These are phyloP conservation scores for Metschnikowia corniflorae DNA, from an alignment of 805 yeast species.

Conservation along the genomic window DNA sequence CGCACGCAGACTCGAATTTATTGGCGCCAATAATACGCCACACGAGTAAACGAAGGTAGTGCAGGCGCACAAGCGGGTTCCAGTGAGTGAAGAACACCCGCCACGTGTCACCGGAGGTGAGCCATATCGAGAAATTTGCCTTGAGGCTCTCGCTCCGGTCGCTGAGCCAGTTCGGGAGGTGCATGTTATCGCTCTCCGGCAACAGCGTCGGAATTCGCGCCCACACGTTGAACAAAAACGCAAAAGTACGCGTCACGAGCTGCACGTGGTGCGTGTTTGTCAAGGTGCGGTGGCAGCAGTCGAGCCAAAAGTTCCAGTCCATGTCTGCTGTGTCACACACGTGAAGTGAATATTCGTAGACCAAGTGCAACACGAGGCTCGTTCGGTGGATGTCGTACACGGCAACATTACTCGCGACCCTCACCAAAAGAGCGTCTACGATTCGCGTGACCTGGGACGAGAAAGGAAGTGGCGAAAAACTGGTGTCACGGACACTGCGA, in stretches of 20 bases:
- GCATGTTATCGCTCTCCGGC: slow-evolving; percentile 8
- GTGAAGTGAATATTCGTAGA: slow-evolving; percentile 37
- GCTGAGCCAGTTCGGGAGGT: slow-evolving; percentile 36
- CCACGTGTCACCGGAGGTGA: slow-evolving; percentile 52
- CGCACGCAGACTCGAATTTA: slow-evolving; percentile 33
- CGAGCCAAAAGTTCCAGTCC: slow-evolving; percentile 78
- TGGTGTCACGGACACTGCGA: slow-evolving; percentile 36
- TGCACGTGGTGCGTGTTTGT: slow-evolving; percentile 55
- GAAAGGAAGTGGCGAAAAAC: slow-evolving; percentile 21
- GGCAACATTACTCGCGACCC: slow-evolving; percentile 33
- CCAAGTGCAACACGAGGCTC: slow-evolving; percentile 39
- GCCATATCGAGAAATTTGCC: slow-evolving; percentile 50
- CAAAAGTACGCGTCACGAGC: slow-evolving; percentile 58
- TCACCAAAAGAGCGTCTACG: slow-evolving; percentile 34
- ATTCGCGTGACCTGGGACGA: slow-evolving; percentile 17
- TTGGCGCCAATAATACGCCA: slow-evolving; percentile 58
- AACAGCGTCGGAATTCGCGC: slow-evolving; percentile 51
- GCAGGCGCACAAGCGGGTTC: slow-evolving; percentile 72
- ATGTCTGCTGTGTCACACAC: slow-evolving; percentile 31
- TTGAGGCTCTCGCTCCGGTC: slow-evolving; percentile 41
- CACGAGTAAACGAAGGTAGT: slow-evolving; percentile 60
- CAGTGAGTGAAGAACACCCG: slow-evolving; percentile 65
- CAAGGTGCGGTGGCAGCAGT: slow-evolving; percentile 56
- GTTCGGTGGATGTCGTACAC: slow-evolving; percentile 38
- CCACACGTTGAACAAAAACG: slow-evolving; percentile 74